phyloP scores from a whole-genome alignment of 495 filamentous ascomycete genomes.

The Xylaria nigripes region DNA sequence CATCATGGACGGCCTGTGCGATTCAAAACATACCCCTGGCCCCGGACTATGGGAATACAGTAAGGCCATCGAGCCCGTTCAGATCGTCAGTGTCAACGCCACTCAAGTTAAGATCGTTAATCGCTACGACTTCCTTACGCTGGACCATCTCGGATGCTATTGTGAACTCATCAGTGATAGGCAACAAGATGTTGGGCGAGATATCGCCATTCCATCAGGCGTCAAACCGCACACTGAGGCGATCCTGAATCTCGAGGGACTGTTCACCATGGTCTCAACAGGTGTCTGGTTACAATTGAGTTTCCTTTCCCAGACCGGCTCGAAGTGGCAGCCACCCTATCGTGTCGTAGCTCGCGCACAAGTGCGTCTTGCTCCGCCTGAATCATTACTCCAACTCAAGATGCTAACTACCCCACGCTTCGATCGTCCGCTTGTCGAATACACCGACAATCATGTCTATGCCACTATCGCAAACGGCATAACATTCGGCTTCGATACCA shows the following conservation, averaged over 20 bases:
- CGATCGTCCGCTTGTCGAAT: constrained; percentile 11
- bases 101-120: constrained; percentile 41
- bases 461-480: constrained; percentile 22
- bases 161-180: constrained; percentile 40
- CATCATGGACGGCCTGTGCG: constrained; percentile 58
- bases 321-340: constrained; percentile 38
- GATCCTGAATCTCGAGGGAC: constrained; percentile 20
- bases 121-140: constrained; percentile 44
- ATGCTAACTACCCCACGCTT: constrained; percentile 4
- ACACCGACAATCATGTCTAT: constrained; percentile 19
- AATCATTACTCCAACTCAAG: constrained; percentile 21
- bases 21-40: constrained; percentile 50
- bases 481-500: constrained; percentile 37
- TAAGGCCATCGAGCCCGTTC: constrained; percentile 57
- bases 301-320: constrained; percentile 30
- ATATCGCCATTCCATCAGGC: constrained; percentile 30
- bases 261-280: constrained; percentile 5
- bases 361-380: constrained; percentile 29
- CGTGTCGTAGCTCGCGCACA: constrained; percentile 48
- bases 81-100: constrained; percentile 28
- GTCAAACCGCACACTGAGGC: constrained; percentile 30
- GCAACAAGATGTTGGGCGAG: constrained; percentile 17
- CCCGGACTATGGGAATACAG: constrained; percentile 56
- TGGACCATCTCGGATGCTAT: constrained; percentile 41
- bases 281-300: constrained; percentile 39